Percentiles rank a stretch among this genome's conserved stretches.
phyloP scores from a whole-genome alignment of 148 eudicot genomes.

The Nepenthes gracilis region DNA sequence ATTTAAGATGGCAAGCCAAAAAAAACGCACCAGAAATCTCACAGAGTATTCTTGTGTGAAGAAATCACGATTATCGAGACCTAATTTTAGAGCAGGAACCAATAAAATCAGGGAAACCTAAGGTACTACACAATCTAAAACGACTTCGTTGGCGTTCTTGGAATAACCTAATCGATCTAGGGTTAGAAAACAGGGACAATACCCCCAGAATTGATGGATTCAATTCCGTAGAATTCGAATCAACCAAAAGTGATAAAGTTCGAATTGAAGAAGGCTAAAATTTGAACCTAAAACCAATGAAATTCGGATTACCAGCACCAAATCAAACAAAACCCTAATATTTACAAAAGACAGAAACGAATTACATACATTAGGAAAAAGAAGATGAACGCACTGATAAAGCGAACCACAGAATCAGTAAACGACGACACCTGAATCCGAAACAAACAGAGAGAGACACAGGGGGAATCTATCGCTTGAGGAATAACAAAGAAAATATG shows the following conservation, averaged over 20 bases:
- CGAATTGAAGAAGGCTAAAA: background rate
- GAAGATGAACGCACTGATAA: too few relatives aligned
- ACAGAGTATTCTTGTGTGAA: slow-evolving; percentile 32
- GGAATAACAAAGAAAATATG: background rate
- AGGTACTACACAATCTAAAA: slow-evolving; percentile 6
- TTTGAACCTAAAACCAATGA: background rate
- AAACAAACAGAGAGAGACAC: too few relatives aligned
- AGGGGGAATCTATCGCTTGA: slow-evolving; percentile 3
- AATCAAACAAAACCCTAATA: background rate
- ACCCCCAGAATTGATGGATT: background rate
- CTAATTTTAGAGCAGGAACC: background rate
- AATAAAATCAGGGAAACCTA: background rate
- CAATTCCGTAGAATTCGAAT: background rate
- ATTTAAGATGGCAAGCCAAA: slow-evolving; percentile 66
- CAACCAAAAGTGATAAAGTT: background rate
- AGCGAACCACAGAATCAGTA: too few relatives aligned
- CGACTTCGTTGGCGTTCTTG: slow-evolving; percentile 2
- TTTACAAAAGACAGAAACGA: background rate
- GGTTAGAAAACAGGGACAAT: slow-evolving; percentile 12
- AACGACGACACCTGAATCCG: too few relatives aligned
- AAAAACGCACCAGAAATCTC: slow-evolving; percentile 72
- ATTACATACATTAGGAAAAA: too few relatives aligned
- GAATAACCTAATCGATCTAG: slow-evolving; percentile 8
- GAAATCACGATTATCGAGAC: background rate
- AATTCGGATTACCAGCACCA: too few relatives aligned